Evolutionary conservation across 108 stramenopile species (phyloP).

Genomic region (Parmales sp.): DNA sequence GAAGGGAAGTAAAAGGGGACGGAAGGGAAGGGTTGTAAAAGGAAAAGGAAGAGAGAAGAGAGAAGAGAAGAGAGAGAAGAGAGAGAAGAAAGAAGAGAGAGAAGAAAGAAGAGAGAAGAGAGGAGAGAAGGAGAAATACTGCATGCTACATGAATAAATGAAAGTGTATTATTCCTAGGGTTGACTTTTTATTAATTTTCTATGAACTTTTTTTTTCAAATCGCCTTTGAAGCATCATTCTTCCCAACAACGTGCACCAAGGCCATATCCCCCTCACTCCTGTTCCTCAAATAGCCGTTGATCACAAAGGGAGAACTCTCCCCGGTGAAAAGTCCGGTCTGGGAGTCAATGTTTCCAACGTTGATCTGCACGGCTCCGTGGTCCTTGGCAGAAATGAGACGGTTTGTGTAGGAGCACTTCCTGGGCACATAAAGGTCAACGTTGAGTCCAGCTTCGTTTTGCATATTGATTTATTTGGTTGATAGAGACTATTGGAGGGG

Average conservation of each 20-base stretch:
- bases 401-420: constrained; percentile 94
- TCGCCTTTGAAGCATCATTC: too few relatives aligned
- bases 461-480: constrained; percentile 45
- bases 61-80: too few relatives aligned
- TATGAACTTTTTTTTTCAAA: too few relatives aligned
- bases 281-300: constrained; percentile 83
- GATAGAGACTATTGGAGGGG: background rate
- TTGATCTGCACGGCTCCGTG: constrained; percentile 91
- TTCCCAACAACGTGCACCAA: constrained; percentile 61
- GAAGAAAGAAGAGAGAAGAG: too few relatives aligned
- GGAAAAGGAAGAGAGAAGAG: too few relatives aligned
- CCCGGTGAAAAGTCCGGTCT: constrained; percentile 75
- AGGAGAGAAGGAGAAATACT: too few relatives aligned
- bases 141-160: too few relatives aligned
- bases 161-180: too few relatives aligned
- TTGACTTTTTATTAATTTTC: too few relatives aligned
- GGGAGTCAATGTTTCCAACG: constrained; percentile 91
- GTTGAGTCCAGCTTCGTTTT: constrained; percentile 90
- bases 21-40: too few relatives aligned
- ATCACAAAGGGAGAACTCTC: constrained; percentile 67
- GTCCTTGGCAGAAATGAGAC: constrained; percentile 85
- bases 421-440: constrained; percentile 96
- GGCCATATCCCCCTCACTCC: constrained; percentile 83
- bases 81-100: too few relatives aligned
- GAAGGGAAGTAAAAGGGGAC: too few relatives aligned